phyloP scores from a whole-genome alignment of 257 asterid genomes.

The Nicotiana otophora region DNA sequence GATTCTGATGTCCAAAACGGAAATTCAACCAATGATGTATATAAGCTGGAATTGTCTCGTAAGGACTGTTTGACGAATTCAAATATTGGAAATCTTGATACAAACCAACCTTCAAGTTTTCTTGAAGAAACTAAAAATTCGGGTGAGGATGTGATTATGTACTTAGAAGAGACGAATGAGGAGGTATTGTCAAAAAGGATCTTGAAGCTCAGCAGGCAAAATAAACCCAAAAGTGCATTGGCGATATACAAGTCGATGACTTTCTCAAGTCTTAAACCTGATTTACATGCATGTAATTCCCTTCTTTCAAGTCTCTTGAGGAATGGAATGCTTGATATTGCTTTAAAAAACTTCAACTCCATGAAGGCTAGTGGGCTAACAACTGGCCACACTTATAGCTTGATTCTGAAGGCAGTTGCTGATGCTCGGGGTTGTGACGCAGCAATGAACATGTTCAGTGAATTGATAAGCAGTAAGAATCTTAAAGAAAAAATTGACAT shows the following conservation, averaged over 20 bases:
- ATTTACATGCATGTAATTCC: slow-evolving; percentile 82
- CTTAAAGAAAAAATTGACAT: slow-evolving; percentile 46
- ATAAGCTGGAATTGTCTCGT: background rate
- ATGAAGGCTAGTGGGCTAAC: slow-evolving; percentile 43
- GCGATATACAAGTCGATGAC: slow-evolving; percentile 66
- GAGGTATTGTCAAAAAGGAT: slow-evolving; percentile 61
- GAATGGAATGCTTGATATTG: slow-evolving; percentile 56
- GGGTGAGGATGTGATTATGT: slow-evolving; percentile 34
- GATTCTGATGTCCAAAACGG: background rate
- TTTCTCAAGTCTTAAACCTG: slow-evolving; percentile 50
- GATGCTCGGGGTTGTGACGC: slow-evolving; percentile 34
- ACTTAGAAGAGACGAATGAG: slow-evolving; percentile 74
- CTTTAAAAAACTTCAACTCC: slow-evolving; percentile 49
- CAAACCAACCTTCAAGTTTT: background rate
- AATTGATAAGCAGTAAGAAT: slow-evolving; percentile 33
- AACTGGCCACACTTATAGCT: slow-evolving; percentile 70
- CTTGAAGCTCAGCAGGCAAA: slow-evolving; percentile 69
- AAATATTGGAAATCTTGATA: background rate
- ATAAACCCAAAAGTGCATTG: slow-evolving; percentile 60
- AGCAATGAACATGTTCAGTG: slow-evolving; percentile 62
- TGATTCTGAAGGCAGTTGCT: slow-evolving; percentile 78
- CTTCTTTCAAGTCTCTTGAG: slow-evolving; percentile 67
- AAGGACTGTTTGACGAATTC: slow-evolving; percentile 1
- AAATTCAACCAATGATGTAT: background rate
- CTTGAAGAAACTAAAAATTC: background rate